These are phyloP conservation scores for Voacanga thouarsii DNA, from an alignment of 257 asterid genomes.

Conservation along the genomic window DNA sequence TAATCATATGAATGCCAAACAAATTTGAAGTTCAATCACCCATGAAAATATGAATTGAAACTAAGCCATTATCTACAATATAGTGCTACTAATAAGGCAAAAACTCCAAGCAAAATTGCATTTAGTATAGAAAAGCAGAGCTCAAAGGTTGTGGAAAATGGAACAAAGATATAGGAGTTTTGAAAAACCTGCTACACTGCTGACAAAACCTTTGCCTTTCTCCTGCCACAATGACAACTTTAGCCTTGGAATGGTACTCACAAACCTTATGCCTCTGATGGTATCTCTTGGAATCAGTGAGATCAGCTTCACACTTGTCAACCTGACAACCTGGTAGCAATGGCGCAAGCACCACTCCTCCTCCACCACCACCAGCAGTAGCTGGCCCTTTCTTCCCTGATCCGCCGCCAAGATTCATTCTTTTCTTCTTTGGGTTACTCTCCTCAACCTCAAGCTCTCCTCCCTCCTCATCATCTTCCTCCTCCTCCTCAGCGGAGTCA, in stretches of 20 bases:
- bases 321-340: constrained; percentile 36
- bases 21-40: background rate
- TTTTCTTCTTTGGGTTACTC: constrained; percentile 35
- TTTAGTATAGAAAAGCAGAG: background rate
- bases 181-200: constrained; percentile 61
- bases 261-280: constrained; percentile 61
- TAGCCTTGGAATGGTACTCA: constrained; percentile 56
- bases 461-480: constrained; percentile 2
- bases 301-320: constrained; percentile 44
- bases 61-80: background rate
- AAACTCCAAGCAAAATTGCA: background rate
- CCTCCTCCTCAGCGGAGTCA: constrained; percentile 11
- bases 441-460: constrained; percentile 7
- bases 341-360: constrained; percentile 12
- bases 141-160: background rate
- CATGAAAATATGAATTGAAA: background rate
- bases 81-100: background rate
- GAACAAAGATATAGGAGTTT: background rate
- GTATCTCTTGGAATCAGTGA: constrained; percentile 36
- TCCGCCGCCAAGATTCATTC: constrained; percentile 28
- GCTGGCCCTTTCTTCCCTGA: constrained; percentile 8
- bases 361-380: constrained; percentile 9
- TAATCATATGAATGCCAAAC: background rate
- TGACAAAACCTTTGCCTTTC: constrained; percentile 58
- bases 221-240: constrained; percentile 44